Evolutionary conservation across 768 basidiomycete species (phyloP).

Genomic region (Trametes coccinea): DNA sequence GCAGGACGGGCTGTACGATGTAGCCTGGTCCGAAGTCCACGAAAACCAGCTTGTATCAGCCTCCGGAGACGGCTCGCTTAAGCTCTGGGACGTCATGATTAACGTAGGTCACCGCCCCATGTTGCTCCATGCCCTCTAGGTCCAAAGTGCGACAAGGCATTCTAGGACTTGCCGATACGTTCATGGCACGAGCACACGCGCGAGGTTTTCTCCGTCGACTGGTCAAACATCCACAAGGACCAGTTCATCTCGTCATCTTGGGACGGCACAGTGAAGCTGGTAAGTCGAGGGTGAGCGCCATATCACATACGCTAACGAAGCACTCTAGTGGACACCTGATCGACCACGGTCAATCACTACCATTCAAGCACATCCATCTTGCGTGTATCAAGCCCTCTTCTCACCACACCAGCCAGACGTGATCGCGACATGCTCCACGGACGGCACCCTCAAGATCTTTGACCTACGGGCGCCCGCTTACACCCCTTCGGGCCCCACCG

Average conservation of each 20-base stretch:
- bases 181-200: conserved; percentile 93
- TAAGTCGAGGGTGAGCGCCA: conserved; percentile 41
- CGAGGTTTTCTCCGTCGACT: conserved; percentile 93
- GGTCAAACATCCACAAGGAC: conserved; percentile 92
- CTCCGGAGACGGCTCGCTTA: conserved; percentile 88
- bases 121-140: conserved; percentile 10
- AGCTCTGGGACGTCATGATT: conserved; percentile 86
- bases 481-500: conserved; percentile 43
- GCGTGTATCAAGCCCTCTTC: conserved; percentile 89
- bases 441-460: conserved; percentile 83
- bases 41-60: conserved; percentile 91
- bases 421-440: conserved; percentile 81
- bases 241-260: conserved; percentile 85
- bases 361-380: conserved; percentile 78
- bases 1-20: conserved; percentile 86
- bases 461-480: conserved; percentile 72
- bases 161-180: conserved; percentile 83
- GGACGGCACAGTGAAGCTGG: conserved; percentile 90
- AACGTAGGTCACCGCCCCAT: conserved; percentile 50
- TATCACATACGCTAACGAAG: conserved; percentile 6
- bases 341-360: conserved; percentile 77
- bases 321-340: conserved; percentile 80
- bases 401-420: conserved; percentile 88
- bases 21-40: conserved; percentile 94
- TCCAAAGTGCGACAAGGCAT: conserved; percentile 35